Percentiles rank a stretch among this genome's conserved stretches.
Conservation (phyloP, 176 grass and related monocot genomes). For the Chrysopogon serrulatus region DNA sequence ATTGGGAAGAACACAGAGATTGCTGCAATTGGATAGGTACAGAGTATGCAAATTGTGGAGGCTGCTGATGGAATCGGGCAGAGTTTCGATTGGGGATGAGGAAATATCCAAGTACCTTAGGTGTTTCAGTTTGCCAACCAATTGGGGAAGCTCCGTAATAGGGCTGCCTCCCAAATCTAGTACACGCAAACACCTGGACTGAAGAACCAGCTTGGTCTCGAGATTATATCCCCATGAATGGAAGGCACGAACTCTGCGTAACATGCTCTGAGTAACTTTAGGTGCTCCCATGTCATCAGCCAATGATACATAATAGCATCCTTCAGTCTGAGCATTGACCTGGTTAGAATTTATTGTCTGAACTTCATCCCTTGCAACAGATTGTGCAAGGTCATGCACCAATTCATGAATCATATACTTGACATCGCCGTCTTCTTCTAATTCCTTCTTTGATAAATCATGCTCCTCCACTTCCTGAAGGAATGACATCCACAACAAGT, state of each 20-base stretch:
- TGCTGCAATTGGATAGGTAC: conserved; percentile 33
- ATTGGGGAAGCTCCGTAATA: conserved; percentile 31
- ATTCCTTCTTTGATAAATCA: conserved; percentile 21
- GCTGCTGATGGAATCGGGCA: conserved; percentile 40
- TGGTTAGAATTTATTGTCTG: conserved; percentile 3
- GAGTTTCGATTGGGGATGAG: conserved; percentile 28
- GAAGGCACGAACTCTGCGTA: conserved; percentile 39
- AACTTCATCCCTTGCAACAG: conserved; percentile 53
- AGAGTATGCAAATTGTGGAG: conserved; percentile 57
- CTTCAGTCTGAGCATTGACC: not conserved
- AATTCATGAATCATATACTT: conserved; percentile 66
- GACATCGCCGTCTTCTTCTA: conserved; percentile 20
- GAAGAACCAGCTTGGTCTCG: conserved; percentile 8
- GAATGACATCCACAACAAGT: conserved; percentile 58
- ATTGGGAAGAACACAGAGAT: conserved; percentile 46
- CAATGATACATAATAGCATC: conserved; percentile 35
- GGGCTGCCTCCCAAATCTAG: conserved; percentile 44
- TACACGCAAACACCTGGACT: conserved; percentile 22
- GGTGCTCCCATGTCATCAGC: not conserved
- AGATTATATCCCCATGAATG: conserved; percentile 30
- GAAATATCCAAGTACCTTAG: conserved; percentile 59
- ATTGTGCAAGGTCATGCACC: conserved; percentile 62
- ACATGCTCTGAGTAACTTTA: not conserved
- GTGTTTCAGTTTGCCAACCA: conserved; percentile 39
- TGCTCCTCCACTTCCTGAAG: conserved; percentile 45